Percentiles rank a stretch among this genome's conserved stretches.
phyloP scores from a whole-genome alignment of 495 filamentous ascomycete species.

The Lasiosphaeris hirsuta region DNA sequence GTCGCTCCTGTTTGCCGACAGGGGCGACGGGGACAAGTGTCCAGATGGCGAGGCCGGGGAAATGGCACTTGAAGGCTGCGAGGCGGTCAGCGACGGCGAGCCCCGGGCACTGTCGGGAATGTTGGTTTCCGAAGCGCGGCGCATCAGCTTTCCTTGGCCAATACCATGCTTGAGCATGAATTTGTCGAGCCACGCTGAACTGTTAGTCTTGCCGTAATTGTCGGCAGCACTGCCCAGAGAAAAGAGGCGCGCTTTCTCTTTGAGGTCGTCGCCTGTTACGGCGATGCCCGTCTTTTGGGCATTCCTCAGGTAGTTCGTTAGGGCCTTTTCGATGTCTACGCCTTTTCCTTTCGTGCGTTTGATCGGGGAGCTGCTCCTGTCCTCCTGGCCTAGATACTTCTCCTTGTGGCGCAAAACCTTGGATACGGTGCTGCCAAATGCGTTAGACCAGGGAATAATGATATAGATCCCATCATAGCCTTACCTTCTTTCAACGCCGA shows the following conservation, averaged over 20 bases:
- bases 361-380: constrained; percentile 81
- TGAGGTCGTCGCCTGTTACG: constrained; percentile 78
- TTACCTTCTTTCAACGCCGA: constrained; percentile 98
- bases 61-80: constrained; percentile 66
- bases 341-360: constrained; percentile 89
- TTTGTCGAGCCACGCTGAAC: constrained; percentile 83
- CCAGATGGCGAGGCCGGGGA: constrained; percentile 70
- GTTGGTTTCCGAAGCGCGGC: constrained; percentile 69
- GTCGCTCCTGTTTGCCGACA: constrained; percentile 65
- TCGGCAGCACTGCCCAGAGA: constrained; percentile 68
- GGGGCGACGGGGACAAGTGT: constrained; percentile 60
- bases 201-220: constrained; percentile 71
- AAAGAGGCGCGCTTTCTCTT: constrained; percentile 84
- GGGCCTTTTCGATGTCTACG: constrained; percentile 91
- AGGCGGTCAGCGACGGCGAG: constrained; percentile 50
- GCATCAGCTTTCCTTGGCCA: constrained; percentile 56
- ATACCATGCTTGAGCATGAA: constrained; percentile 93
- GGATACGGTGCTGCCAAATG: constrained; percentile 77
- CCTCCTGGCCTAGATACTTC: constrained; percentile 88
- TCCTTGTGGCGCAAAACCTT: constrained; percentile 96
- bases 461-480: constrained; percentile 12
- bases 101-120: constrained; percentile 56
- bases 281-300: constrained; percentile 71
- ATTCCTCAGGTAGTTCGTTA: constrained; percentile 84
- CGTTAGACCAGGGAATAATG: constrained; percentile 15